phyloP scores from a whole-genome alignment of 495 filamentous ascomycete species.

The Lasiosphaeria hispida region DNA sequence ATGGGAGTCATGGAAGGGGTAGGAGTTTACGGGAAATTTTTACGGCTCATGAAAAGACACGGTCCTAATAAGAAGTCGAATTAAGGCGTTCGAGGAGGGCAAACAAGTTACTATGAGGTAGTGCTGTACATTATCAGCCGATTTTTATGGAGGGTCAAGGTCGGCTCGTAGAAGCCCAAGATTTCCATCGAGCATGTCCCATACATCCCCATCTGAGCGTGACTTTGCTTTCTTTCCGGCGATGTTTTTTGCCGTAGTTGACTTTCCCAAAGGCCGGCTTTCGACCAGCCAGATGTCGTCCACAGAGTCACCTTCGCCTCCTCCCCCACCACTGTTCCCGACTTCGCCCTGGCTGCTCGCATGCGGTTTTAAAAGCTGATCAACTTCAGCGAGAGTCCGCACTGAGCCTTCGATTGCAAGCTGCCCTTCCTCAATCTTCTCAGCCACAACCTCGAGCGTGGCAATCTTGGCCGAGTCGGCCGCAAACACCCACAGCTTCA shows the following conservation, averaged over 20 bases:
- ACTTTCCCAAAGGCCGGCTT: constrained; percentile 24
- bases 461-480: constrained; percentile 49
- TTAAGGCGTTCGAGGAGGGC: neutral
- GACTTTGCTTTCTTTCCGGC: constrained; percentile 25
- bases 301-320: neutral
- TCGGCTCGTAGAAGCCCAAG: constrained; percentile 39
- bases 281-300: constrained; percentile 37
- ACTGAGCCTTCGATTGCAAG: constrained; percentile 43
- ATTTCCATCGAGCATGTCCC: constrained; percentile 45
- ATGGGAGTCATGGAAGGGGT: neutral
- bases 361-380: constrained; percentile 34
- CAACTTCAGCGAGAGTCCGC: constrained; percentile 37
- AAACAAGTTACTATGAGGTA: neutral
- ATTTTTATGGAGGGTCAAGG: constrained; percentile 13
- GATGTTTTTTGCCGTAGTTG: constrained; percentile 22
- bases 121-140: neutral
- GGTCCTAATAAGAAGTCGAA: too few relatives aligned
- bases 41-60: too few relatives aligned
- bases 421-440: constrained; percentile 49
- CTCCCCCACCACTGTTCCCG: constrained; percentile 15
- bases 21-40: too few relatives aligned
- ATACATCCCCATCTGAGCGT: constrained; percentile 34
- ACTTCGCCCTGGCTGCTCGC: constrained; percentile 12
- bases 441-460: constrained; percentile 45
- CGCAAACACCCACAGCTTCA: constrained; percentile 51